Conservation (phyloP, 495 filamentous ascomycete genomes). For the Lasiosphaeriaceae sp. region DNA sequence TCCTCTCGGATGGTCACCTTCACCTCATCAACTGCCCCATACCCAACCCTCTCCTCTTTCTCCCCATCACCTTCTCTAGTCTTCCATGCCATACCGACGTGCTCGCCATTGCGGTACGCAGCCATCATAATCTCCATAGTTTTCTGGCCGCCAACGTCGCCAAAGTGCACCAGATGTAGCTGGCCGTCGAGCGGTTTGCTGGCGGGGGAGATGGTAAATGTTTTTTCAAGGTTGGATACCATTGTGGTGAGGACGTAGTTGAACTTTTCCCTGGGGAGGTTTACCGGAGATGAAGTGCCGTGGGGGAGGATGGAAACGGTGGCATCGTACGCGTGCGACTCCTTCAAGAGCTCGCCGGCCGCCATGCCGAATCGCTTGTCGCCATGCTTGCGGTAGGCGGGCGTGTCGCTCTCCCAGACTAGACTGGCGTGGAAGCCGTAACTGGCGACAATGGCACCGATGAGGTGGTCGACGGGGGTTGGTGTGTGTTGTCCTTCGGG, state of each 20-base stretch:
- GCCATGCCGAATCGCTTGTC: conserved; percentile 77
- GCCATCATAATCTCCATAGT: conserved; percentile 71
- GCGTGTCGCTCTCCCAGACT: conserved; percentile 83
- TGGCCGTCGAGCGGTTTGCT: conserved; percentile 62
- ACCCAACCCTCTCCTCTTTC: conserved; percentile 50
- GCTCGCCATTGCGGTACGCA: conserved; percentile 71
- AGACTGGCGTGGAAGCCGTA: conserved; percentile 86
- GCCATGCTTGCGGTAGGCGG: conserved; percentile 69
- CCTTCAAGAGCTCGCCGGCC: conserved; percentile 63
- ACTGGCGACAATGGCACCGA: conserved; percentile 78
- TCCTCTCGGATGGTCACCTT: conserved; percentile 61
- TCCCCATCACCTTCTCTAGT: conserved; percentile 8
- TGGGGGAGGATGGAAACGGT: conserved; percentile 37
- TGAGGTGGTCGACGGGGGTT: conserved; percentile 34
- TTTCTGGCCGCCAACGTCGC: conserved; percentile 53
- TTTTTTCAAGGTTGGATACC: conserved; percentile 74
- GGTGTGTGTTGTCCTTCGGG: background rate
- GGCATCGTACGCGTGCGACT: conserved; percentile 67
- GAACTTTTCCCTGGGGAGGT: conserved; percentile 40
- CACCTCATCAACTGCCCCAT: conserved; percentile 60
- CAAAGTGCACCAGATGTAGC: conserved; percentile 72
- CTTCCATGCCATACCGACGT: conserved; percentile 46
- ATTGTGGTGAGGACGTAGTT: conserved; percentile 73
- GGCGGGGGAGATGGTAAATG: conserved; percentile 71
- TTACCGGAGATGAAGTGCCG: conserved; percentile 16